Percentiles rank a stretch among this genome's conserved stretches.
phyloP scores from a whole-genome alignment of 148 eudicot genomes.

The Talinum fruticosum region DNA sequence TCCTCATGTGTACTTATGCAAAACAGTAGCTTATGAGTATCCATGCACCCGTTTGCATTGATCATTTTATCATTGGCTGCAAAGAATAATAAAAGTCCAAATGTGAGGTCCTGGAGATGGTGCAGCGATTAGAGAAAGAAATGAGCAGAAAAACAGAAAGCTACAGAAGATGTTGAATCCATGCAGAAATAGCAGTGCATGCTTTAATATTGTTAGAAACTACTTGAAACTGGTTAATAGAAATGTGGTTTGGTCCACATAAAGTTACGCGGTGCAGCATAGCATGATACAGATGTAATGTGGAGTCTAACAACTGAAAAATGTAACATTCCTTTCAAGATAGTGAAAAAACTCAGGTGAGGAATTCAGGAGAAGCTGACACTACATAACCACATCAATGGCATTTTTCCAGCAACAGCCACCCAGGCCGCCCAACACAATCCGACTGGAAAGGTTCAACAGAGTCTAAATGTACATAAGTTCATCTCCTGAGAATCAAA shows the following conservation, averaged over 20 bases:
- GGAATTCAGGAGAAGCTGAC: too few relatives aligned
- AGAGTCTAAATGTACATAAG: too few relatives aligned
- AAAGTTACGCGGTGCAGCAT: neutral
- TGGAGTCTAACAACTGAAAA: too few relatives aligned
- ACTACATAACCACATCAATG: too few relatives aligned
- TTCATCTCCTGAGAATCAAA: neutral
- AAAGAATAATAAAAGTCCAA: constrained; percentile 15
- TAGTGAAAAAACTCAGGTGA: too few relatives aligned
- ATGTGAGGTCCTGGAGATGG: too few relatives aligned
- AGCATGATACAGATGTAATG: neutral
- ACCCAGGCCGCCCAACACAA: neutral
- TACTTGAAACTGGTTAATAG: neutral
- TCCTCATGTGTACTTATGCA: neutral
- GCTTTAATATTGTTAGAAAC: neutral
- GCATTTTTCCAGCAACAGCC: too few relatives aligned
- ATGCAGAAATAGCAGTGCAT: neutral
- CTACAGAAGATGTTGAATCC: neutral
- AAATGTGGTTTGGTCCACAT: neutral
- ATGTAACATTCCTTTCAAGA: too few relatives aligned
- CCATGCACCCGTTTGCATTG: neutral
- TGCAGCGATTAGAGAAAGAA: neutral
- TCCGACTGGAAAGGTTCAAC: neutral
- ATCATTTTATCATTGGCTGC: constrained; percentile 30
- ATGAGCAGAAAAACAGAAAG: neutral
- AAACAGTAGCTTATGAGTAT: neutral